Evolutionary conservation across 2,329 filamentous ascomycete genomes (phyloP).

Genomic region (Mycosphaerelloides madeirae): DNA sequence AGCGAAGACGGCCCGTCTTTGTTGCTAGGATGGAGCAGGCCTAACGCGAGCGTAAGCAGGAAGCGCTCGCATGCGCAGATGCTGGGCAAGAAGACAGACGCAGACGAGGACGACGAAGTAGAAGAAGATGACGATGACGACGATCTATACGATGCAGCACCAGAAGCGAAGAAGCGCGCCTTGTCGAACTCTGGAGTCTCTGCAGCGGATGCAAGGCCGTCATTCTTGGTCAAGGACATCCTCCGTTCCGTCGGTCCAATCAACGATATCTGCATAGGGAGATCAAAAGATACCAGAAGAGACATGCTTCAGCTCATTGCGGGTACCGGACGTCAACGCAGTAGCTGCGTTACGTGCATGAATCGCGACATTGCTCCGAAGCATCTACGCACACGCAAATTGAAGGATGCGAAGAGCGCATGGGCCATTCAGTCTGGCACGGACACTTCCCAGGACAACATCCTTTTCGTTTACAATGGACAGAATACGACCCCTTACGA

Average conservation of each 20-base stretch:
- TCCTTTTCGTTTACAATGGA: conserved; percentile 30
- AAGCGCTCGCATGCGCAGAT: conserved; percentile 60
- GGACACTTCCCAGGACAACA: conserved; percentile 16
- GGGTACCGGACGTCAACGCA: conserved; percentile 59
- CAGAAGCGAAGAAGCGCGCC: conserved; percentile 37
- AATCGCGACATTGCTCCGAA: conserved; percentile 73
- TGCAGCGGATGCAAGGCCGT: conserved; percentile 53
- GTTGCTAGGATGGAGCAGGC: conserved; percentile 73
- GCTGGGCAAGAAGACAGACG: conserved; percentile 46
- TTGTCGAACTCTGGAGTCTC: conserved; percentile 34
- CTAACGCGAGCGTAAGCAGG: conserved; percentile 56
- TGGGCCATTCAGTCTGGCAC: conserved; percentile 63
- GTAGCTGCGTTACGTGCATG: conserved; percentile 68
- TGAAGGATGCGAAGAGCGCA: conserved; percentile 67
- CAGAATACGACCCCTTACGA: conserved; percentile 26
- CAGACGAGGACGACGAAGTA: conserved; percentile 51
- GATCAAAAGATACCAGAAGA: conserved; percentile 38
- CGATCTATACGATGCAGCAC: conserved; percentile 61
- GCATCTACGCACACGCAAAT: conserved; percentile 64
- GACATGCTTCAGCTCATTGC: conserved; percentile 49
- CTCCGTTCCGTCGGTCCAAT: conserved; percentile 77
- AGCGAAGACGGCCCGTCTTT: conserved; percentile 79
- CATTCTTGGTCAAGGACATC: conserved; percentile 71
- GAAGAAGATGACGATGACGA: conserved; percentile 54
- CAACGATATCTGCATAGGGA: conserved; percentile 67